Evolutionary conservation across 2,329 filamentous ascomycete species (phyloP).

Genomic region (Chaetomium globosum): DNA sequence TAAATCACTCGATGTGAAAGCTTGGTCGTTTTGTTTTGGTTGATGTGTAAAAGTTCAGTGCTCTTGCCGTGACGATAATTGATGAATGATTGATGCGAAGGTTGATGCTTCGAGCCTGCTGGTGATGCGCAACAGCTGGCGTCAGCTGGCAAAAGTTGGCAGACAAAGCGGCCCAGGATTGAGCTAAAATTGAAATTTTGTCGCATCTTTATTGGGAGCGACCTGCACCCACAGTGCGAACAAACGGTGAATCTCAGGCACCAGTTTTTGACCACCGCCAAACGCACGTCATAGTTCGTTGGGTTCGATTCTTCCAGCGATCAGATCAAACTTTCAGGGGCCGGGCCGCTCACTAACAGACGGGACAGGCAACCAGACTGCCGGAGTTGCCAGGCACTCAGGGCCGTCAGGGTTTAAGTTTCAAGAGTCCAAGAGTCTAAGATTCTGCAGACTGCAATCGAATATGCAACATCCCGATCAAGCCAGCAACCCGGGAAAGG

Average conservation of each 20-base stretch:
- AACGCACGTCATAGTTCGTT: constrained; percentile 21
- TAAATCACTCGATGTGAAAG: not conserved
- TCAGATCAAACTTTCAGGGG: constrained; percentile 28
- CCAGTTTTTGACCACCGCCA: not conserved
- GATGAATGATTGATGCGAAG: not conserved
- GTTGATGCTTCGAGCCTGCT: not conserved
- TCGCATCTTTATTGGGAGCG: constrained; percentile 12
- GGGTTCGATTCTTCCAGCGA: not conserved
- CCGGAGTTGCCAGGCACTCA: too few relatives aligned
- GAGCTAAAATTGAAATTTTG: constrained; percentile 21
- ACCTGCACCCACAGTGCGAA: constrained; percentile 23
- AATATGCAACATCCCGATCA: constrained; percentile 16
- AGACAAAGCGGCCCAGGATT: not conserved
- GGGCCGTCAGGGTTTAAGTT: not conserved
- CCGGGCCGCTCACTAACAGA: constrained; percentile 3
- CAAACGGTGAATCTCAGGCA: not conserved
- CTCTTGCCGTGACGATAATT: constrained; percentile 3
- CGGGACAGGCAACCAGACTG: not conserved
- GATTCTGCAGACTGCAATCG: not conserved
- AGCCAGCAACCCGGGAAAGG: not conserved
- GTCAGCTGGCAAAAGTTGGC: constrained; percentile 24
- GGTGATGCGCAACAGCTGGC: not conserved
- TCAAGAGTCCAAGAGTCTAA: not conserved
- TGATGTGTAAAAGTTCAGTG: constrained; percentile 2
- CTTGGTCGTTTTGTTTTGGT: not conserved